Evolutionary conservation across 352 stramenopile species (phyloP).

Genomic region (Phytophthora cajani): DNA sequence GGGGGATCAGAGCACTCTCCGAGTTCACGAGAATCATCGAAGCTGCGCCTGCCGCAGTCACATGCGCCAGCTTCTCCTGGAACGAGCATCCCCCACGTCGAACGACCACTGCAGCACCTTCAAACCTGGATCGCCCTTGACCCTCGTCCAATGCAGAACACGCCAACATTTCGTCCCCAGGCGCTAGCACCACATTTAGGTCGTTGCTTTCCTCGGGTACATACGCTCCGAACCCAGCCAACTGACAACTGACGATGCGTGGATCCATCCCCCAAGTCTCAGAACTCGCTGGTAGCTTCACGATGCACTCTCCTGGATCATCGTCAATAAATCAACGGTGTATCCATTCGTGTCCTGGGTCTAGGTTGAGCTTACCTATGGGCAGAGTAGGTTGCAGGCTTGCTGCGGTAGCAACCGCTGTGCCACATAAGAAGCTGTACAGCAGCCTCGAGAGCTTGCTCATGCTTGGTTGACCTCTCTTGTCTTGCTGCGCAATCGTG

Average conservation of each 20-base stretch:
- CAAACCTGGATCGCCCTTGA: not conserved
- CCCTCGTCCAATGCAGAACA: constrained; percentile 17
- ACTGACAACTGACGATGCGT: constrained; percentile 33
- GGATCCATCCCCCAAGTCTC: not conserved
- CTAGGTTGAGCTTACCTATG: constrained; percentile 13
- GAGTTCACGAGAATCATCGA: constrained; percentile 56
- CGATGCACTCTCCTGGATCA: constrained; percentile 20
- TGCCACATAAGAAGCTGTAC: constrained; percentile 6
- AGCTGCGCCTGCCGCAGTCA: constrained; percentile 18
- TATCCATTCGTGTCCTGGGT: not conserved
- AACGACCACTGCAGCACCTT: constrained; percentile 34
- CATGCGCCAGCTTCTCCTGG: constrained; percentile 40
- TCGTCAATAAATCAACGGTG: not conserved
- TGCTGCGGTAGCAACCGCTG: not conserved
- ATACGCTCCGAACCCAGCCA: constrained; percentile 45
- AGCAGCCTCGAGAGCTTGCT: constrained; percentile 3
- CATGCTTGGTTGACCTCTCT: constrained; percentile 11
- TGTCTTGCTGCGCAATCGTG: not conserved
- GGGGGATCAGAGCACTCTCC: constrained; percentile 32
- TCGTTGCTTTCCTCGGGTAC: constrained; percentile 3
- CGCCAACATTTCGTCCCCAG: constrained; percentile 24
- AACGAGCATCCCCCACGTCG: constrained; percentile 51
- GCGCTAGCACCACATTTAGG: constrained; percentile 22
- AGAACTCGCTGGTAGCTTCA: not conserved
- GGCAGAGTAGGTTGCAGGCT: constrained; percentile 22